Base-by-base conservation (phyloP, 2,329 filamentous ascomycete genomes). In the Diaporthe destruens region DNA sequence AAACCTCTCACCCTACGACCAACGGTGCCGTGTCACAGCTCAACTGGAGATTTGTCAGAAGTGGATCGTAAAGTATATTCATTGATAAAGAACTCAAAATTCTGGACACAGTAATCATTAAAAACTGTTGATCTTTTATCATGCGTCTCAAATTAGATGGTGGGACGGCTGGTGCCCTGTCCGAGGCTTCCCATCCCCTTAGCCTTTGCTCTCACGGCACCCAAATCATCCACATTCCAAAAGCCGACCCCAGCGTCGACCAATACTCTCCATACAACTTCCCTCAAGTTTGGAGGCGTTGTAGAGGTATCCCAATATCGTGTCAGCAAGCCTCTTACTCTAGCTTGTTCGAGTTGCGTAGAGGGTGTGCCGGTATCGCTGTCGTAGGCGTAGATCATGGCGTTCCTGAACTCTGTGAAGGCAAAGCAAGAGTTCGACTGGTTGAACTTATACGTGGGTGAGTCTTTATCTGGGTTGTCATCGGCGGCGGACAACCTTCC, bases 391-490 rank as follows among this genome's bases (percentile, higher is more conserved):
- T 32, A 32, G 16, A 63, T 18, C 23, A 47, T 63, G 39, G 57
- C 57, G 57, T 63, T 63, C 42, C 57, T 47, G 16, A 67, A 54
- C 54, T 67, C 51, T 42, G 63, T 54, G n/a, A 47, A 67, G 63
- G 63, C 63, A 42, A 25, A 67, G 47, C 54, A 54, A 25, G 63
- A 54, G 51, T 54, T 67, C 32, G 63, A 67, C 63, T 51, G 63
- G 47, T 67, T 67, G 63, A 25, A 53, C 51, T 67, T 67, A 36
- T 39, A 67, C 20, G 32, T 54, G 23, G 63, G 49, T 25, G 34
- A 53, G 29, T 42, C 63, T 44, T 39, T 7, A 32, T 29, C 23
- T 25, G n/a, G 3, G 20, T n/a, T 54, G 51, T 67, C 63, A 25
- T 51, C 44, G n/a, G 0, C 4, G 63, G 44, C 47, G 32, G 36